Evolutionary conservation across 768 basidiomycete genomes (phyloP).

Genomic region (Amanita pseudoporphyria): DNA sequence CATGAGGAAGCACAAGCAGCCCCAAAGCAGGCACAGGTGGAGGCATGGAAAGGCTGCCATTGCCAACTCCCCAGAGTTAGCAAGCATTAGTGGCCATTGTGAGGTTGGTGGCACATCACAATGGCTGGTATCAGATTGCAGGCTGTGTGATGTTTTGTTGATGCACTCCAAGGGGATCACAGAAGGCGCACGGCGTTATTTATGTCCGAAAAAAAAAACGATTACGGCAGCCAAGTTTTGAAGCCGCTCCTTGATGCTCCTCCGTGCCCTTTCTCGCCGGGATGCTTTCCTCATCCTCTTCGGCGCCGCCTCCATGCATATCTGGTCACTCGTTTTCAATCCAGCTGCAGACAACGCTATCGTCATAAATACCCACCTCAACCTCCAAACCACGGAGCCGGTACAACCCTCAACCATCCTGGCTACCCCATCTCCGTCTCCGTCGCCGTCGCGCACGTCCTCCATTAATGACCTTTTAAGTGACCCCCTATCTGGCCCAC

Average conservation of each 20-base stretch:
- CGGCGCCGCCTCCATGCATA: conserved; percentile 47
- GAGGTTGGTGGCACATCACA: too few species aligned
- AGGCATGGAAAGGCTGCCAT: too few species aligned
- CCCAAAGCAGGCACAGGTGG: too few species aligned
- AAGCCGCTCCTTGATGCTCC: conserved; percentile 19
- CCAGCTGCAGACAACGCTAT: conserved; percentile 17
- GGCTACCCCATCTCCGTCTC: not conserved
- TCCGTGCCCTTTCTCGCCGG: conserved; percentile 37
- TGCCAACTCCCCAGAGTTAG: too few species aligned
- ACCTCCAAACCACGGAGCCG: conserved; percentile 1
- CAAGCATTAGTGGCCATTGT: too few species aligned
- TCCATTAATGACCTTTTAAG: not conserved
- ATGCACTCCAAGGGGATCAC: too few species aligned
- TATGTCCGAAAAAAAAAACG: not conserved
- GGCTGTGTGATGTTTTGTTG: too few species aligned
- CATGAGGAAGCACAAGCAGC: too few species aligned
- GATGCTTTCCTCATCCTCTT: conserved; percentile 52
- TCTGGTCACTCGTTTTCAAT: conserved; percentile 34
- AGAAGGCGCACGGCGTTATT: too few species aligned
- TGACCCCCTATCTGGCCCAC: conserved; percentile 1
- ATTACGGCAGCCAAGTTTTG: not conserved
- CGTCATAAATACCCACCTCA: conserved; percentile 19
- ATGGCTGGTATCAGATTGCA: too few species aligned
- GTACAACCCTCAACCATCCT: not conserved
- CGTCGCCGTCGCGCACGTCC: too few species aligned